These are phyloP conservation scores for Mortierella alpina DNA, from an alignment of 192 early-diverging fungal species.

Conservation along the genomic window DNA sequence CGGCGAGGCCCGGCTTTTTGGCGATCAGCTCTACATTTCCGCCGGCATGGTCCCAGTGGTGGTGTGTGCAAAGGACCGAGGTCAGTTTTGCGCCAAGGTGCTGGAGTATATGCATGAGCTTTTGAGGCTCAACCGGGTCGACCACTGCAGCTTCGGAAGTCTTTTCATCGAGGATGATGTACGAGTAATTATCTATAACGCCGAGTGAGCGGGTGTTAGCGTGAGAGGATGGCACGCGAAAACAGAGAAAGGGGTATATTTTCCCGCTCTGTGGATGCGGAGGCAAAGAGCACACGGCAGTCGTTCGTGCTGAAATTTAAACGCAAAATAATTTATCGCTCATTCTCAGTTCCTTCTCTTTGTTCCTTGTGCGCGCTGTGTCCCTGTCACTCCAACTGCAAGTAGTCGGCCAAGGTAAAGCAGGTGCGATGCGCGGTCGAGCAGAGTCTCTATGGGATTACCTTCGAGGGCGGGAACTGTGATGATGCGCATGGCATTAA, in stretches of 20 bases:
- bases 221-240: no score
- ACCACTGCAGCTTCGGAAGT: constrained; percentile 75
- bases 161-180: constrained; percentile 82
- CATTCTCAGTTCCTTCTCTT: no score
- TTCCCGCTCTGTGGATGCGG: no score
- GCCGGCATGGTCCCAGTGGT: constrained; percentile 90
- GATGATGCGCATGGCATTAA: constrained; percentile 62
- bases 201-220: no score
- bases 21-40: constrained; percentile 76
- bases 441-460: background rate
- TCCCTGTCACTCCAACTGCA: no score
- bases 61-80: constrained; percentile 85
- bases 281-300: no score
- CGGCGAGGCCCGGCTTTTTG: constrained; percentile 71
- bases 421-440: no score
- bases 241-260: no score
- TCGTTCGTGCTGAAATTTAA: no score
- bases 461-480: constrained; percentile 71
- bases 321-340: no score
- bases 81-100: constrained; percentile 70
- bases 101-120: constrained; percentile 70
- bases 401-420: no score
- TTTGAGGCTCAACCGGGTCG: constrained; percentile 87
- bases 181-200: constrained; percentile 84
- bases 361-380: no score